Percentiles rank a stretch among this genome's conserved stretches.
Conservation (phyloP, 1,284 basidiomycete species). For the Exobasidium rhododendri region DNA sequence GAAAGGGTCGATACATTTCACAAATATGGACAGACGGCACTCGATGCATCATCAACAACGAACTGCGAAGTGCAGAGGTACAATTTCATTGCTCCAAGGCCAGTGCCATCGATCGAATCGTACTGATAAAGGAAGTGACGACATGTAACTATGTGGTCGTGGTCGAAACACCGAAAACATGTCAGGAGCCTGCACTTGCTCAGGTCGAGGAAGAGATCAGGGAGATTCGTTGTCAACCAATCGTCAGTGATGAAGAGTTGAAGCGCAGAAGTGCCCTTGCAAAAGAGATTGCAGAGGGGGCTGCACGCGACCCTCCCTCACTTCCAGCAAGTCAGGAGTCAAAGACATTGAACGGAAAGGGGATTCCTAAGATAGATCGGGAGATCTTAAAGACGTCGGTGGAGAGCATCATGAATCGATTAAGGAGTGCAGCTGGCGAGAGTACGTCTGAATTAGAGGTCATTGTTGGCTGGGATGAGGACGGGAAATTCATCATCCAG, state of each 20-base stretch:
- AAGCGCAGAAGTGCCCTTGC: neutral
- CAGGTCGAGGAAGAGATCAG: neutral
- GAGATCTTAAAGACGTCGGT: neutral
- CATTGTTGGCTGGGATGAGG: constrained; percentile 5
- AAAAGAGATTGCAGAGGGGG: neutral
- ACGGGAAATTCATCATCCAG: constrained; percentile 8
- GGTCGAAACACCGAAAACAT: neutral
- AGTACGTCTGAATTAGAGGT: neutral
- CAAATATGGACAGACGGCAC: constrained; percentile 47
- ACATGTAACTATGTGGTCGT: constrained; percentile 37
- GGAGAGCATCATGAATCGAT: neutral
- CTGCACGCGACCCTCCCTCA: neutral
- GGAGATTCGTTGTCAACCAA: constrained; percentile 7
- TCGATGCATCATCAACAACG: constrained; percentile 39
- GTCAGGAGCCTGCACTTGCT: neutral
- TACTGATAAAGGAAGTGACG: constrained; percentile 47
- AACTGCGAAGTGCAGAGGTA: constrained; percentile 40
- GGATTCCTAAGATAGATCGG: neutral
- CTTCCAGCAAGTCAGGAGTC: neutral
- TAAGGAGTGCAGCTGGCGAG: neutral
- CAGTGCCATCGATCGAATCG: constrained; percentile 32
- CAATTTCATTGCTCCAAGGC: constrained; percentile 38
- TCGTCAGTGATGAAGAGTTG: neutral
- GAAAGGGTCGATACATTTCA: constrained; percentile 29
- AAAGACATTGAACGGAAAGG: neutral